Conservation (phyloP, 2,329 filamentous ascomycete genomes). For the Fusarium pseudocircinatum region DNA sequence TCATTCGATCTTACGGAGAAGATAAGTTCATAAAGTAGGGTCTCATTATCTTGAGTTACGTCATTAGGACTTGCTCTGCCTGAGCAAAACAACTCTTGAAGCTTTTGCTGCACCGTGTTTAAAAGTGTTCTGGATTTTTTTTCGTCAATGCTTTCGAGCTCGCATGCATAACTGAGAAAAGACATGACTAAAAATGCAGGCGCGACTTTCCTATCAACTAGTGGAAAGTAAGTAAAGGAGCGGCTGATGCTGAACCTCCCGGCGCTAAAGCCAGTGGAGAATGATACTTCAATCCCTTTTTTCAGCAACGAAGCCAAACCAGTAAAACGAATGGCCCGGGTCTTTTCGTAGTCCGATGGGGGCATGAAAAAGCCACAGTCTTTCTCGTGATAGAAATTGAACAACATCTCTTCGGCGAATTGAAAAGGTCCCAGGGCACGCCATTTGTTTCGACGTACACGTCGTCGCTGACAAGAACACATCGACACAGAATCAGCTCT, state of each 20-base stretch:
- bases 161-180: fast-evolving
- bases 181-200: not conserved
- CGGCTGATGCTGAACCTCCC: fast-evolving
- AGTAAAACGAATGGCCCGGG: fast-evolving
- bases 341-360: fast-evolving
- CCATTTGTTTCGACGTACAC: not conserved
- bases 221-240: not conserved
- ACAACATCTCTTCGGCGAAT: not conserved
- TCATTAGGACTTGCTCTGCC: not conserved
- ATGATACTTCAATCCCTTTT: fast-evolving
- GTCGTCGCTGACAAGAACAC: not conserved
- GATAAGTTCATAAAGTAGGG: fast-evolving
- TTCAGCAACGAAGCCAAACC: fast-evolving
- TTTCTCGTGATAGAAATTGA: fast-evolving
- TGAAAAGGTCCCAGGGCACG: fast-evolving
- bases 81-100: not conserved
- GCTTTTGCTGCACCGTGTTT: fast-evolving
- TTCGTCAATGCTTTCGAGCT: fast-evolving
- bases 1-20: fast-evolving
- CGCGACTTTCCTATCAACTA: fast-evolving
- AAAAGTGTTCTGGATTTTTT: fast-evolving
- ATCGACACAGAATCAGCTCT: fast-evolving
- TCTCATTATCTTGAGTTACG: fast-evolving
- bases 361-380: fast-evolving
- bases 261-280: fast-evolving